Evolutionary conservation across 768 basidiomycete species (phyloP), one percentile per base, ranked within the genome.

Genomic region (Panellus pusillus): DNA sequence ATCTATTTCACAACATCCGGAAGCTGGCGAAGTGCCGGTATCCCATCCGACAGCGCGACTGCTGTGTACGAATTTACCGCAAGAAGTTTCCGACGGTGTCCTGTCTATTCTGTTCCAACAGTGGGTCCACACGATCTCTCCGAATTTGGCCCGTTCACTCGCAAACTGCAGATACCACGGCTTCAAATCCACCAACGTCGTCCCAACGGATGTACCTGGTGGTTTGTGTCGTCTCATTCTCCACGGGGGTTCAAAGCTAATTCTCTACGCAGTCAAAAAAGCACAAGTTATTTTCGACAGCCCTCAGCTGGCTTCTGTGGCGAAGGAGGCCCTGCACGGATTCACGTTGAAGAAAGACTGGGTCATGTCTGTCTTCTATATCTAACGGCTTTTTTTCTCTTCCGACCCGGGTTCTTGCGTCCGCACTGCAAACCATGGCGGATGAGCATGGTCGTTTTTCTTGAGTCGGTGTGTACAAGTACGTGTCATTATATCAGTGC

Each of bases 101-200:
- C 79, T 98, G 24, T 82, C 85, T 4, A 90, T 93, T 15, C 72
- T 97, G 15, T 96, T 96, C 76, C 89, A 93, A 70, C 91, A 94
- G 93, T 95, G 65, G 52, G 93, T 83, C 2, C 40, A 31, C 42
- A 29, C 58, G 19, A 6, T 5, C 9, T 40, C 35, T 58, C 52
- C 37, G 18, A 50, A 3, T 48, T 11, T 38, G 29, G 24, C 54
- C 44, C 3, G 12, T 54, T 40, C 20, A 47, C 46, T 31, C 31
- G 24, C 41, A 50, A 41, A 47, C 18, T 24, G 35, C 68, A 96
- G 93, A 68, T 92, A 94, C 67, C 81, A 87, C 64, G 94, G 94
- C 18, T 91, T 91, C 74, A 78, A 83, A 66, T 76, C 81, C 15
- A 81, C 87, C 9, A 80, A 84, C 31, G 84, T 93, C 52, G 79